Evolutionary conservation across 352 stramenopile genomes (phyloP).

Genomic region (Pythium rhizo-oryzae): DNA sequence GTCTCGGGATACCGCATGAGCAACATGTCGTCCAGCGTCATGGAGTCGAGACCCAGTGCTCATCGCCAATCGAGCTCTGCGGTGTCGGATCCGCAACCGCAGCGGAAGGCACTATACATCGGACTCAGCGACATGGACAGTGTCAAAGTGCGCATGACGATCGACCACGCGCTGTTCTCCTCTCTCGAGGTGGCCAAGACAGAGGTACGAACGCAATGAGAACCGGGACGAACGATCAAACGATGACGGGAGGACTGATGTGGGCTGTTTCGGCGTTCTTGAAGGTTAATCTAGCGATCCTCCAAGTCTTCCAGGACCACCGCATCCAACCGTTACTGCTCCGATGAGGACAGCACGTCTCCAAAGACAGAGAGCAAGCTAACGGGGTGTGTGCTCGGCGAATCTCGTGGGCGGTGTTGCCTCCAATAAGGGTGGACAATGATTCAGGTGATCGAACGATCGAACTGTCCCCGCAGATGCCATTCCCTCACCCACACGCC

Average conservation of each 20-base stretch:
- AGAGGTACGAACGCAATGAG: conserved; percentile 39
- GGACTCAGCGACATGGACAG: conserved; percentile 40
- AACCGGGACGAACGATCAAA: background rate
- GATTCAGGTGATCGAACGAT: too few species aligned
- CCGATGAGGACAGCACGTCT: conserved; percentile 1
- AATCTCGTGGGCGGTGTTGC: too few species aligned
- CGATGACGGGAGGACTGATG: background rate
- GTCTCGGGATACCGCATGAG: conserved; percentile 9
- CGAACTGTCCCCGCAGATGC: too few species aligned
- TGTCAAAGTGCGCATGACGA: conserved; percentile 61
- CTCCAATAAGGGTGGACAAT: too few species aligned
- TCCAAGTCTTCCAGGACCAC: conserved; percentile 56
- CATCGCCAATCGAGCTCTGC: conserved; percentile 22
- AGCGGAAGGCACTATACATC: conserved; percentile 24
- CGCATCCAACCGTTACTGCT: conserved; percentile 23
- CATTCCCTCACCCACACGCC: too few species aligned
- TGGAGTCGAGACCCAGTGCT: background rate
- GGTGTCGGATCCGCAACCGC: background rate
- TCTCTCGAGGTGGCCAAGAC: conserved; percentile 65
- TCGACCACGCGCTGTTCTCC: conserved; percentile 54
- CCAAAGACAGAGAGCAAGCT: too few species aligned
- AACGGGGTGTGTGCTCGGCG: too few species aligned
- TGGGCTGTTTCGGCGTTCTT: background rate
- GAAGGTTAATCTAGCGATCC: conserved; percentile 70
- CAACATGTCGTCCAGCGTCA: background rate